phyloP scores from a whole-genome alignment of 148 eudicot species.

The Limonium bicolor region DNA sequence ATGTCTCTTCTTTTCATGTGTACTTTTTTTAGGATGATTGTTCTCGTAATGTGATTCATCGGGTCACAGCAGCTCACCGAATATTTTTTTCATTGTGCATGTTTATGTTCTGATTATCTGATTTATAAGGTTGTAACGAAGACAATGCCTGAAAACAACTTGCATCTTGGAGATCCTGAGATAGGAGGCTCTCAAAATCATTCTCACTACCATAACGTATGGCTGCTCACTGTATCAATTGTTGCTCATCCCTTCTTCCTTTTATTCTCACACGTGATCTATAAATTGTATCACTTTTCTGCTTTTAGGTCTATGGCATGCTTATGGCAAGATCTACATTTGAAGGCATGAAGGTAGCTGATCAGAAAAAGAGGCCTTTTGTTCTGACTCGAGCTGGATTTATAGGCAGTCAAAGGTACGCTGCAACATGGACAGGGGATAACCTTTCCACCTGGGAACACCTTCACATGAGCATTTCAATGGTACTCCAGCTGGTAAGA shows the following conservation, averaged over 20 bases:
- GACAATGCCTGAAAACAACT: conserved; percentile 92
- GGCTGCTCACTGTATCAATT: background rate
- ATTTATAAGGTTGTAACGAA: conserved; percentile 52
- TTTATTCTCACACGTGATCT: background rate
- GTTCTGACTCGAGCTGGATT: conserved; percentile 97
- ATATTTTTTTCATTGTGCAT: too few relatives aligned
- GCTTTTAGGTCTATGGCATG: conserved; percentile 77
- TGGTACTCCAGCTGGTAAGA: conserved; percentile 96
- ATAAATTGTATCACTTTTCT: background rate
- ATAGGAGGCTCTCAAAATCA: conserved; percentile 88
- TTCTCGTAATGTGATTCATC: too few relatives aligned
- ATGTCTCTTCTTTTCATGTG: conserved; percentile 3
- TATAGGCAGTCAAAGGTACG: conserved; percentile 92
- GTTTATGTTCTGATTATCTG: too few relatives aligned
- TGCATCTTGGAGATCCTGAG: conserved; percentile 80
- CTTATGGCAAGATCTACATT: conserved; percentile 95
- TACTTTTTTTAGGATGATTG: background rate
- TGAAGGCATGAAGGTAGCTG: conserved; percentile 82
- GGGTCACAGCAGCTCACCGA: too few relatives aligned
- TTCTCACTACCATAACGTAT: conserved; percentile 85
- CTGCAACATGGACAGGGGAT: conserved; percentile 99
- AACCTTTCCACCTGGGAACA: conserved; percentile 98
- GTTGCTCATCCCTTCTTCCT: background rate
- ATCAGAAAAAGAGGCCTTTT: conserved; percentile 68
- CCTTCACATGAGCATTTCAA: conserved; percentile 90